Evolutionary conservation across 768 basidiomycete species (phyloP).

Genomic region (Podaxis pistillaris): DNA sequence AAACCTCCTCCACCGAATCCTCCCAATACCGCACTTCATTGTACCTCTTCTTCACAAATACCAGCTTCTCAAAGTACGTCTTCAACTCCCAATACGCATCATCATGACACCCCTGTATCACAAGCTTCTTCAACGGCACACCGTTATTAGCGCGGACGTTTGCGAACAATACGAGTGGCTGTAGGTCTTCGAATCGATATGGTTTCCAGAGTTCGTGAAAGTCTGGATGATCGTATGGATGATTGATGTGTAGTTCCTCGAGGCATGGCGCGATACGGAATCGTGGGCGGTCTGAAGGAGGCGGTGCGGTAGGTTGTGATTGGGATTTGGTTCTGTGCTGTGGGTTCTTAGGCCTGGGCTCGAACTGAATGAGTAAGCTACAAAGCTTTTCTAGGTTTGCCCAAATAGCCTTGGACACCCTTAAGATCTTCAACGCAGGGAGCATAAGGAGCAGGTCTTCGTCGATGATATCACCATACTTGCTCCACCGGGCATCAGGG

Average conservation of each 20-base stretch:
- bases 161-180: slow-evolving; percentile 4
- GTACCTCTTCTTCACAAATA: neutral
- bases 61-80: neutral
- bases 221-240: slow-evolving; percentile 3
- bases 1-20: slow-evolving; percentile 11
- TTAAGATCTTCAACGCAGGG: slow-evolving; percentile 6
- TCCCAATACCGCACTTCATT: slow-evolving; percentile 1
- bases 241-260: slow-evolving; percentile 6
- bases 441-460: slow-evolving; percentile 5
- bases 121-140: slow-evolving; percentile 9
- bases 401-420: slow-evolving; percentile 9
- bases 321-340: neutral
- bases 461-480: slow-evolving; percentile 7
- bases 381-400: neutral
- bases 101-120: slow-evolving; percentile 2
- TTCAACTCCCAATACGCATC: neutral
- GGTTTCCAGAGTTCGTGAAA: neutral
- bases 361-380: slow-evolving; percentile 3
- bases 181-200: neutral
- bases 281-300: neutral
- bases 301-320: neutral
- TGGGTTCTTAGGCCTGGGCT: neutral
- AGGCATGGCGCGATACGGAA: slow-evolving; percentile 12
- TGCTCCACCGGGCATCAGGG: slow-evolving; percentile 5
- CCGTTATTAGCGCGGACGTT: slow-evolving; percentile 13